Percentiles rank a stretch among this genome's conserved stretches.
These are phyloP conservation scores for Bolboschoenus planiculmis DNA, from an alignment of 176 grass and related monocot species.

Conservation along the genomic window DNA sequence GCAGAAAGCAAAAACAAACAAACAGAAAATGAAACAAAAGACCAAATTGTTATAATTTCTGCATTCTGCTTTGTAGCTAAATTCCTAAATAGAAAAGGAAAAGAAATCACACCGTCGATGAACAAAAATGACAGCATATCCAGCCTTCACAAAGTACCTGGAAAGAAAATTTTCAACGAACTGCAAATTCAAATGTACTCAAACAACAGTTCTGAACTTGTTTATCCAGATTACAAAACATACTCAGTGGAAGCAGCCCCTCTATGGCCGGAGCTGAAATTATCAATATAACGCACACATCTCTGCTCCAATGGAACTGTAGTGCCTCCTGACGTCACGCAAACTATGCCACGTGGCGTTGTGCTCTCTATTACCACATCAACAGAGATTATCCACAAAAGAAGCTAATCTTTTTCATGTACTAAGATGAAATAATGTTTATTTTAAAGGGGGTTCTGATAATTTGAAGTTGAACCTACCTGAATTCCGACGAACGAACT, in stretches of 20 bases:
- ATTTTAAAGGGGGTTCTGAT: not conserved
- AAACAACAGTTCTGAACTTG: not conserved
- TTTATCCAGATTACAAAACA: not conserved
- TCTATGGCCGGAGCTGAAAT: slow-evolving; percentile 94
- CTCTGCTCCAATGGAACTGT: slow-evolving; percentile 87
- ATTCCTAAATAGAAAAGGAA: not conserved
- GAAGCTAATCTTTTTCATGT: not conserved
- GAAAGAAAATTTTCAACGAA: not conserved
- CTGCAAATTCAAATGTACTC: not conserved
- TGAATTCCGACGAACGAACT: slow-evolving; percentile 24
- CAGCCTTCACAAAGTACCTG: slow-evolving; percentile 79
- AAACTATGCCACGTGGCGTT: slow-evolving; percentile 35
- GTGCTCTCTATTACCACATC: not conserved
- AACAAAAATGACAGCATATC: slow-evolving; percentile 79
- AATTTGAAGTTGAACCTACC: not conserved
- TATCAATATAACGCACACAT: slow-evolving; percentile 94
- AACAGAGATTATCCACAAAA: not conserved
- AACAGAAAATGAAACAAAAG: not conserved
- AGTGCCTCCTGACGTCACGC: slow-evolving; percentile 91
- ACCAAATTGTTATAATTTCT: not conserved
- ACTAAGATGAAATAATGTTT: not conserved
- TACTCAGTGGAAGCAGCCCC: slow-evolving; percentile 89
- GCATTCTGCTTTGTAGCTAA: not conserved
- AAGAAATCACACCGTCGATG: slow-evolving; percentile 44
- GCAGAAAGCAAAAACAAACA: slow-evolving; percentile 23